These are phyloP conservation scores for Tetracladium marchalianum DNA, from an alignment of 495 filamentous ascomycete genomes.

Conservation along the genomic window DNA sequence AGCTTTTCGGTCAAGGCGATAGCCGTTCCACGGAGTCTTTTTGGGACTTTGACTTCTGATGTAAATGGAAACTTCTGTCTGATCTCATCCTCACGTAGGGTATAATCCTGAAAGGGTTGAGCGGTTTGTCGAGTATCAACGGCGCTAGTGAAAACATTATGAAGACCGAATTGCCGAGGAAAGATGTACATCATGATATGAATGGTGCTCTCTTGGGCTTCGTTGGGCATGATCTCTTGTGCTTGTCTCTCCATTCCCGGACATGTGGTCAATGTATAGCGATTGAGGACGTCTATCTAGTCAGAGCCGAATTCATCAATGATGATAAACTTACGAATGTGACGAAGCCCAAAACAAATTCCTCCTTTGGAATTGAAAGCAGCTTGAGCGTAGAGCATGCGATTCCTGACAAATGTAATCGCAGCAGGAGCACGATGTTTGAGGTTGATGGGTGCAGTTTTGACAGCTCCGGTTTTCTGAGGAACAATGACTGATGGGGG, in stretches of 20 bases:
- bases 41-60: constrained; percentile 47
- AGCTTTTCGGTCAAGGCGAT: constrained; percentile 53
- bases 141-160: constrained; percentile 77
- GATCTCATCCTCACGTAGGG: constrained; percentile 77
- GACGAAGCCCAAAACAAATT: constrained; percentile 63
- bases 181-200: constrained; percentile 91
- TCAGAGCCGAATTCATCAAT: constrained; percentile 9
- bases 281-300: constrained; percentile 70
- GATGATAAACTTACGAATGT: constrained; percentile 56
- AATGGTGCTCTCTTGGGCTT: constrained; percentile 36
- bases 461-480: constrained; percentile 8
- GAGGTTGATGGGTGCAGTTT: background rate
- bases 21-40: constrained; percentile 56
- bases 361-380: constrained; percentile 54
- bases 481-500: background rate
- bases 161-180: constrained; percentile 78
- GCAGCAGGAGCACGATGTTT: constrained; percentile 35
- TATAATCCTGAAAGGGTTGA: constrained; percentile 72
- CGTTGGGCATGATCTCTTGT: background rate
- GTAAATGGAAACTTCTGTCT: constrained; percentile 7
- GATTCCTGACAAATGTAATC: constrained; percentile 69
- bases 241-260: background rate
- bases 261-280: constrained; percentile 37
- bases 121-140: constrained; percentile 53
- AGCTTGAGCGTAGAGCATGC: constrained; percentile 77